Percentiles rank a stretch among this genome's conserved stretches.
Conservation (phyloP, 352 stramenopile genomes). For the Peronosclerospora sorghi region DNA sequence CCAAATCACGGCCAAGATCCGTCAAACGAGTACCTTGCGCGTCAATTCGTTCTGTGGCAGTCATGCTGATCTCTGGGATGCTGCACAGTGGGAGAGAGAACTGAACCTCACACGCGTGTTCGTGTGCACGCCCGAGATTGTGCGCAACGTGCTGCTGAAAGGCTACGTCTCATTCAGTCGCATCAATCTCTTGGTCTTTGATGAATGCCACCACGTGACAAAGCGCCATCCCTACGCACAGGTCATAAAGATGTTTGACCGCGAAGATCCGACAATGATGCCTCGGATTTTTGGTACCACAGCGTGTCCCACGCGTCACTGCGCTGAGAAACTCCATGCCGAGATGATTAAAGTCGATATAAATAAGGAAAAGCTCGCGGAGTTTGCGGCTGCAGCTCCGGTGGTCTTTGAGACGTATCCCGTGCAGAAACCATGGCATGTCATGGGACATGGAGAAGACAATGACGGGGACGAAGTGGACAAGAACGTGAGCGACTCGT, state of each 20-base stretch:
- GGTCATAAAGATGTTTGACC: slow-evolving; percentile 75
- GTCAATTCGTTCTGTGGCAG: slow-evolving; percentile 43
- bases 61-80: slow-evolving; percentile 51
- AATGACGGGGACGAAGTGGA: background rate
- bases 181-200: slow-evolving; percentile 84
- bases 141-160: slow-evolving; percentile 75
- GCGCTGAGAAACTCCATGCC: slow-evolving; percentile 55
- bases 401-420: slow-evolving; percentile 55
- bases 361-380: slow-evolving; percentile 29
- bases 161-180: slow-evolving; percentile 66
- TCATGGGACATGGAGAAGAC: slow-evolving; percentile 8
- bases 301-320: slow-evolving; percentile 60
- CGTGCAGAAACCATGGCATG: slow-evolving; percentile 18
- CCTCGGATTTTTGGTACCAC: slow-evolving; percentile 83
- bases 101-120: slow-evolving; percentile 54
- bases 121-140: slow-evolving; percentile 81
- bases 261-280: slow-evolving; percentile 17
- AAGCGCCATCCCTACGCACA: slow-evolving; percentile 86
- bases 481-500: slow-evolving; percentile 1
- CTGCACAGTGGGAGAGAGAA: slow-evolving; percentile 43
- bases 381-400: slow-evolving; percentile 60
- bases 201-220: slow-evolving; percentile 85
- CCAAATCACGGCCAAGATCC: slow-evolving; percentile 71
- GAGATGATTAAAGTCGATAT: slow-evolving; percentile 62
- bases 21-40: slow-evolving; percentile 42